phyloP scores from a whole-genome alignment of 2,329 filamentous ascomycete species.

The Thelonectria rubi region DNA sequence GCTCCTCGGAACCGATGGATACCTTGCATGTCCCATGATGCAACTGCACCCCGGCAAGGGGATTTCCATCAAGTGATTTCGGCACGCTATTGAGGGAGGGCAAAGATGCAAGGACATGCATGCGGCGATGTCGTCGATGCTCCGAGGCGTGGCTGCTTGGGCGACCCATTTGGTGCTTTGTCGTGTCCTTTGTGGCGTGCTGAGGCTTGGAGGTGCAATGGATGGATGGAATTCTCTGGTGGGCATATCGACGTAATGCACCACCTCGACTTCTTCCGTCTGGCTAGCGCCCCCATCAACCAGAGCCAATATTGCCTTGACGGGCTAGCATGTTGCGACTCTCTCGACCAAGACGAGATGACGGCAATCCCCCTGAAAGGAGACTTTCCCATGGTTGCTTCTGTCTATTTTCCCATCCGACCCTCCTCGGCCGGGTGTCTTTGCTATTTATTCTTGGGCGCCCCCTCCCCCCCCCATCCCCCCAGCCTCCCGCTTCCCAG shows the following conservation, averaged over 20 bases:
- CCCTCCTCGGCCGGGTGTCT: background rate
- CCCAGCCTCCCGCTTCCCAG: background rate
- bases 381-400: too few relatives aligned
- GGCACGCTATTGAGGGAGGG: too few relatives aligned
- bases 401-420: constrained; percentile 5
- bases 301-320: constrained; percentile 10
- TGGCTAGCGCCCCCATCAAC: constrained; percentile 6
- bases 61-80: background rate
- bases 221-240: too few relatives aligned
- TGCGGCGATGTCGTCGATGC: too few relatives aligned
- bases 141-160: background rate
- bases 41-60: constrained; percentile 27
- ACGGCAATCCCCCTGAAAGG: constrained; percentile 12
- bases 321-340: constrained; percentile 13
- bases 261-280: too few relatives aligned
- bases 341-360: constrained; percentile 19
- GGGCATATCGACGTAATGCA: constrained; percentile 24
- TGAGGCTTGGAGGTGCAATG: too few relatives aligned
- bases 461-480: constrained; percentile 14
- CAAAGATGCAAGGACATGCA: background rate
- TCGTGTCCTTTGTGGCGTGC: constrained; percentile 1
- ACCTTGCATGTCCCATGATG: constrained; percentile 37
- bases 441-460: constrained; percentile 10
- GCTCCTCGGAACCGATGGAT: background rate
- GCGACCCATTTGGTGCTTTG: background rate